Percentiles rank a stretch among this genome's conserved stretches.
Conservation (phyloP, 768 basidiomycete species). For the Phlebiopsis gigantea region DNA sequence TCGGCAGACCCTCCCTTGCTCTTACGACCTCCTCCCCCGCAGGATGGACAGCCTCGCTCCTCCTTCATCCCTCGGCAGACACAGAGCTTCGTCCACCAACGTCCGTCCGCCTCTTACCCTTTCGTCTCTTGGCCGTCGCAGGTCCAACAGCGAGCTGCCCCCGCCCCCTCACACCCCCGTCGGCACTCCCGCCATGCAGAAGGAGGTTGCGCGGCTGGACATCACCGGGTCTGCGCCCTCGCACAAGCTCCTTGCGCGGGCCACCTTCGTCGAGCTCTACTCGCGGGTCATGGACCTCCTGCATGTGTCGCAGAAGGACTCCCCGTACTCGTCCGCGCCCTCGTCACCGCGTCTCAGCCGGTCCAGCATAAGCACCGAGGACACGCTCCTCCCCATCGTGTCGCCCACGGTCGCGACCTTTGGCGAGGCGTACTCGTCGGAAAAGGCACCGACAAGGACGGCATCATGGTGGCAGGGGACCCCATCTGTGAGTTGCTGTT, state of each 20-base stretch:
- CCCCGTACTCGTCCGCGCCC: constrained; percentile 35
- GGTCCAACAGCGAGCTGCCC: constrained; percentile 25
- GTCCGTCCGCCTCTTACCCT: constrained; percentile 48
- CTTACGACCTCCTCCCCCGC: constrained; percentile 1
- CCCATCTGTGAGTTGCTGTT: constrained; percentile 28
- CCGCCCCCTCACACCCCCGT: constrained; percentile 12
- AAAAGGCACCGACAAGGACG: constrained; percentile 19
- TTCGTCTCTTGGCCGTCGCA: constrained; percentile 39
- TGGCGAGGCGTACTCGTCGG: constrained; percentile 37
- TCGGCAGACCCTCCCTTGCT: constrained; percentile 4
- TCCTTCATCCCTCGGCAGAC: constrained; percentile 40
- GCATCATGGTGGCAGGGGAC: constrained; percentile 35
- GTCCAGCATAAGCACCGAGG: constrained; percentile 31
- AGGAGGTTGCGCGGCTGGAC: constrained; percentile 7
- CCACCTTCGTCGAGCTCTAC: constrained; percentile 36
- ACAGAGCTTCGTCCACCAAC: constrained; percentile 56
- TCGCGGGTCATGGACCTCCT: constrained; percentile 50
- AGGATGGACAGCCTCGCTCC: constrained; percentile 26
- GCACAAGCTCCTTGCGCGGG: constrained; percentile 11
- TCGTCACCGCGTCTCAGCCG: constrained; percentile 39
- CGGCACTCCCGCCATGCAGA: constrained; percentile 11
- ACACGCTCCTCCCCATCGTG: constrained; percentile 50
- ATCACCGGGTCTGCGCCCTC: constrained; percentile 6
- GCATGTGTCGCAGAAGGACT: constrained; percentile 39
- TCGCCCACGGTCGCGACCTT: constrained; percentile 44